phyloP scores from a whole-genome alignment of 257 asterid genomes.

The Plantago major region DNA sequence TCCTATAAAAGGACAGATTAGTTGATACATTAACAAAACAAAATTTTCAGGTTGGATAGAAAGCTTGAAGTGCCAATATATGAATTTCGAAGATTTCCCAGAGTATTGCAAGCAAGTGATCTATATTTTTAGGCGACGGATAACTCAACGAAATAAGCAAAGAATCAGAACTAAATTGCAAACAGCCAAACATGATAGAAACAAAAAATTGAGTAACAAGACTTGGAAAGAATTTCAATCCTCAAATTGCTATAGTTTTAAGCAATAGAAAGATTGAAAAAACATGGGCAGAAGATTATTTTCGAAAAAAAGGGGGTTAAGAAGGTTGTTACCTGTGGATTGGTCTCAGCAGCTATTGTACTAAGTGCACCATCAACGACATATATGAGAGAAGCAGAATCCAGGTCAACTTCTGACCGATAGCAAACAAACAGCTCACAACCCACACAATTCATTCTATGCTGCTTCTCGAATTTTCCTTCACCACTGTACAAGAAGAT shows the following conservation, averaged over 20 bases:
- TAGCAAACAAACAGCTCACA: conserved; percentile 95
- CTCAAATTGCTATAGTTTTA: not conserved
- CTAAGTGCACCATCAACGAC: conserved; percentile 97
- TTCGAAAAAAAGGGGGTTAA: not conserved
- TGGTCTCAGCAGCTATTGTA: conserved; percentile 95
- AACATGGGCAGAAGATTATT: not conserved
- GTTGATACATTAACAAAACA: conserved; percentile 11
- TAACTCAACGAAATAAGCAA: conserved; percentile 15
- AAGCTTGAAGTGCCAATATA: not conserved
- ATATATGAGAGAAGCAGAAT: conserved; percentile 70
- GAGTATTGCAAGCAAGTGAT: no score
- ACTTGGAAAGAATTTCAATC: not conserved
- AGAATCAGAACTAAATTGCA: not conserved
- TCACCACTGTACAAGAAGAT: conserved; percentile 59
- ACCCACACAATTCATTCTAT: conserved; percentile 85
- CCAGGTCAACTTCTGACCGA: conserved; percentile 85
- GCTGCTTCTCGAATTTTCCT: conserved; percentile 93
- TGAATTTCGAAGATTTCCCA: no score
- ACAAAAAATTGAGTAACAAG: conserved; percentile 2
- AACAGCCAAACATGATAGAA: conserved; percentile 1
- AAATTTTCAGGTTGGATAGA: conserved; percentile 9
- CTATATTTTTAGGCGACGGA: no score
- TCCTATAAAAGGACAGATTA: conserved; percentile 50
- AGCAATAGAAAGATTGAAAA: not conserved
- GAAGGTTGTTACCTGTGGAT: conserved; percentile 66